Evolutionary conservation across 805 yeast genomes (phyloP).

Genomic region (Ogataea salicorniae): DNA sequence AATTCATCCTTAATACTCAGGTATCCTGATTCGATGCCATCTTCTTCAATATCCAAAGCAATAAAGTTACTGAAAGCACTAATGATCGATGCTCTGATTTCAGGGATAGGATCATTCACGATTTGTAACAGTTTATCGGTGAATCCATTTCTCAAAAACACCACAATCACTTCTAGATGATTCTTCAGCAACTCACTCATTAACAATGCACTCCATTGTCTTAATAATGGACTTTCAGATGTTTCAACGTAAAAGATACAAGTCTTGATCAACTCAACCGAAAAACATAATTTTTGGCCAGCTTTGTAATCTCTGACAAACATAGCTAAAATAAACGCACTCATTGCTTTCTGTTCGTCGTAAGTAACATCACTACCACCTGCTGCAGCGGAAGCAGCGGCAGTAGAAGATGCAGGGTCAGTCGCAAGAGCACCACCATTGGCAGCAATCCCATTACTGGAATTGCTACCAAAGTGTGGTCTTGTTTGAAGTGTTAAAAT

Average conservation of each 20-base stretch:
- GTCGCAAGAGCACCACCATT: slow-evolving; percentile 17
- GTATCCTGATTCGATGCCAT: slow-evolving; percentile 26
- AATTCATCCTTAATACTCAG: slow-evolving; percentile 34
- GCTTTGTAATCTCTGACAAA: slow-evolving; percentile 75
- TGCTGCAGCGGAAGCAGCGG: slow-evolving; percentile 19
- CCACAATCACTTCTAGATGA: slow-evolving; percentile 69
- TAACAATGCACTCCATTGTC: slow-evolving; percentile 89
- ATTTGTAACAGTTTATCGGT: slow-evolving; percentile 50
- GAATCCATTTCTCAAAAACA: slow-evolving; percentile 60
- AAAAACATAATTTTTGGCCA: slow-evolving; percentile 78
- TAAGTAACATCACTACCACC: slow-evolving; percentile 40
- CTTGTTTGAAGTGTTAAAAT: slow-evolving; percentile 50
- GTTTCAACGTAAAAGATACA: slow-evolving; percentile 60
- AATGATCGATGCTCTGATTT: slow-evolving; percentile 82
- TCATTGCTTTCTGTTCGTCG: slow-evolving; percentile 91
- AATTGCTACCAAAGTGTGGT: slow-evolving; percentile 9
- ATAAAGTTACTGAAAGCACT: slow-evolving; percentile 64
- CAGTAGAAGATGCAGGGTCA: slow-evolving; percentile 25
- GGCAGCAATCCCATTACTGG: slow-evolving; percentile 2
- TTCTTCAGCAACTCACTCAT: slow-evolving; percentile 72
- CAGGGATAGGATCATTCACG: slow-evolving; percentile 88
- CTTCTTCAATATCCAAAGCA: slow-evolving; percentile 41
- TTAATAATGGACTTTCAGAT: slow-evolving; percentile 75
- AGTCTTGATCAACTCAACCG: slow-evolving; percentile 64
- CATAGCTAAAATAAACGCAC: slow-evolving; percentile 82